Evolutionary conservation across 2,329 filamentous ascomycete genomes (phyloP).

Genomic region (Parastagonospora avenae): DNA sequence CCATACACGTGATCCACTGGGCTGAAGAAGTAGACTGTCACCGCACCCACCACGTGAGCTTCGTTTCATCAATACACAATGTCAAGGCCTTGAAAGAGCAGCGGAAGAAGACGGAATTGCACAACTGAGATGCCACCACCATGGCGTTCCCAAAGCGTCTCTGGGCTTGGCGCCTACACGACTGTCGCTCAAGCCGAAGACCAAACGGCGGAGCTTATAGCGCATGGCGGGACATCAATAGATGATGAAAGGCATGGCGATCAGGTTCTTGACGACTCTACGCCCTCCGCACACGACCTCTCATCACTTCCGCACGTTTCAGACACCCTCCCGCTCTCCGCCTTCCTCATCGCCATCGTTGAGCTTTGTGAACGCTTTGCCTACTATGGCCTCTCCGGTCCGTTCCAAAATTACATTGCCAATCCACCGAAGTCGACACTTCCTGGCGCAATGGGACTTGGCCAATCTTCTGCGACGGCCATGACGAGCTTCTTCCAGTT

Average conservation of each 20-base stretch:
- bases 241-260: too few relatives aligned
- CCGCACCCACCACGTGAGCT: too few relatives aligned
- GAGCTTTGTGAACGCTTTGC: constrained; percentile 57
- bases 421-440: constrained; percentile 47
- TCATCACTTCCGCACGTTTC: constrained; percentile 42
- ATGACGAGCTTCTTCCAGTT: constrained; percentile 56
- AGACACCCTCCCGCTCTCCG: constrained; percentile 52
- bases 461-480: constrained; percentile 51
- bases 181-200: constrained; percentile 40
- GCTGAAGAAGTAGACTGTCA: too few relatives aligned
- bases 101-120: too few relatives aligned
- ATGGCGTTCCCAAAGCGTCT: constrained; percentile 20
- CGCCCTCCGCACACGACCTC: constrained; percentile 26
- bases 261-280: too few relatives aligned
- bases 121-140: constrained; percentile 24
- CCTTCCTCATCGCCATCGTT: constrained; percentile 55
- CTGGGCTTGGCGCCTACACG: constrained; percentile 35
- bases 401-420: constrained; percentile 58
- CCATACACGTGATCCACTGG: too few relatives aligned
- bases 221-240: too few relatives aligned
- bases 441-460: constrained; percentile 49
- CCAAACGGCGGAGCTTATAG: constrained; percentile 6
- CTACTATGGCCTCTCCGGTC: constrained; percentile 52
- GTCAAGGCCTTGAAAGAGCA: too few relatives aligned
- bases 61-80: too few relatives aligned